Percentiles rank a stretch among this genome's conserved stretches.
These are phyloP conservation scores for Alternaria sp. DNA, from an alignment of 2,329 filamentous ascomycete species.

Conservation along the genomic window DNA sequence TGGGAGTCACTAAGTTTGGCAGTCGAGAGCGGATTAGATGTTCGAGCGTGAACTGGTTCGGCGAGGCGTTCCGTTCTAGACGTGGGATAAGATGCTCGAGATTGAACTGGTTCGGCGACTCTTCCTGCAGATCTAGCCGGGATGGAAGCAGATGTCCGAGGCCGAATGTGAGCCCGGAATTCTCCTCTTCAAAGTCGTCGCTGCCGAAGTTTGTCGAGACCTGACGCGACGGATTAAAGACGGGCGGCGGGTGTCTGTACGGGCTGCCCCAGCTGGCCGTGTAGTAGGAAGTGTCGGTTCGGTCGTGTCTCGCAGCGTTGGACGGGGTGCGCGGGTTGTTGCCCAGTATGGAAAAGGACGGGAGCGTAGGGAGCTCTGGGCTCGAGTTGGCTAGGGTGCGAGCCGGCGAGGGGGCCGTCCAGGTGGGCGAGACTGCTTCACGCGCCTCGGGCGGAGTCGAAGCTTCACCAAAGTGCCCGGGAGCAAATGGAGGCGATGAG, in stretches of 20 bases:
- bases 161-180: constrained; percentile 46
- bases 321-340: constrained; percentile 44
- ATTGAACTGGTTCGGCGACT: constrained; percentile 45
- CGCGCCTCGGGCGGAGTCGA: constrained; percentile 28
- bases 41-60: constrained; percentile 47
- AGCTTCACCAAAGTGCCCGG: constrained; percentile 31
- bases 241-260: constrained; percentile 71
- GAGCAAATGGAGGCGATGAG: constrained; percentile 45
- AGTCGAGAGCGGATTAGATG: constrained; percentile 49
- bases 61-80: constrained; percentile 40
- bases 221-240: constrained; percentile 37
- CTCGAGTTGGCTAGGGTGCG: constrained; percentile 51
- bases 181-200: constrained; percentile 48
- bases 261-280: constrained; percentile 93
- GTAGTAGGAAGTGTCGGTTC: constrained; percentile 61
- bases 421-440: constrained; percentile 41
- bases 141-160: constrained; percentile 49
- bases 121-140: constrained; percentile 38
- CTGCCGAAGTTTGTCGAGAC: constrained; percentile 41
- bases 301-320: constrained; percentile 40
- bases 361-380: constrained; percentile 50
- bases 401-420: constrained; percentile 49
- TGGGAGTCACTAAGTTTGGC: constrained; percentile 37
- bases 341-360: constrained; percentile 41
- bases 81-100: constrained; percentile 49